Evolutionary conservation across 495 filamentous ascomycete genomes (phyloP).

Genomic region (Aspergillus ostianus): DNA sequence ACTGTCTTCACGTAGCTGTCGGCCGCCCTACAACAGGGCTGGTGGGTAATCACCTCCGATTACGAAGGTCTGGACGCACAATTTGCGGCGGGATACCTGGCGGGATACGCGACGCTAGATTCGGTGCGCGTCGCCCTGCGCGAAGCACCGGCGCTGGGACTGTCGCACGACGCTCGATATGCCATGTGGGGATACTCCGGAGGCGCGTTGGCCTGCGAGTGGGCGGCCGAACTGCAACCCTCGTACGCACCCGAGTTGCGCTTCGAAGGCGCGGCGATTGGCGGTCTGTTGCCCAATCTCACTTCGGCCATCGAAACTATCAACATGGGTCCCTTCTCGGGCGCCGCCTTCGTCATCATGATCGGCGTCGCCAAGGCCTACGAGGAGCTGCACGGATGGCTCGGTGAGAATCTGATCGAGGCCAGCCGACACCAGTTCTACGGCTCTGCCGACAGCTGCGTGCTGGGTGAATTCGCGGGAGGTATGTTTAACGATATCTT

Average conservation of each 20-base stretch:
- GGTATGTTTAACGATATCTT: background rate
- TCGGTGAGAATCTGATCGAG: conserved; percentile 1
- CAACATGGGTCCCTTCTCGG: conserved; percentile 10
- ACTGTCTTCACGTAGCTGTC: conserved; percentile 9
- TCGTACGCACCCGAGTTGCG: conserved; percentile 50
- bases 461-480: background rate
- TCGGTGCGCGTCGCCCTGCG: conserved; percentile 15
- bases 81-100: conserved; percentile 17
- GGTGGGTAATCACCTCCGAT: conserved; percentile 22
- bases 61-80: conserved; percentile 24
- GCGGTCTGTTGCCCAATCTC: conserved; percentile 33
- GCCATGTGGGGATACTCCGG: conserved; percentile 56
- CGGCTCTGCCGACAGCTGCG: background rate
- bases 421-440: background rate
- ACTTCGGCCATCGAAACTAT: conserved; percentile 16
- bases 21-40: conserved; percentile 21
- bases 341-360: conserved; percentile 13
- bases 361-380: conserved; percentile 20
- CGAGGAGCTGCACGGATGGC: conserved; percentile 13
- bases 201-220: conserved; percentile 45
- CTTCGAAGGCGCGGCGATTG: conserved; percentile 42
- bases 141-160: background rate
- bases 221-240: conserved; percentile 46
- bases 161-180: background rate
- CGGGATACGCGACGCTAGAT: conserved; percentile 22